These are phyloP conservation scores for Aspergillus pseudoviridinutans DNA, from an alignment of 2,329 filamentous ascomycete species.

Conservation along the genomic window DNA sequence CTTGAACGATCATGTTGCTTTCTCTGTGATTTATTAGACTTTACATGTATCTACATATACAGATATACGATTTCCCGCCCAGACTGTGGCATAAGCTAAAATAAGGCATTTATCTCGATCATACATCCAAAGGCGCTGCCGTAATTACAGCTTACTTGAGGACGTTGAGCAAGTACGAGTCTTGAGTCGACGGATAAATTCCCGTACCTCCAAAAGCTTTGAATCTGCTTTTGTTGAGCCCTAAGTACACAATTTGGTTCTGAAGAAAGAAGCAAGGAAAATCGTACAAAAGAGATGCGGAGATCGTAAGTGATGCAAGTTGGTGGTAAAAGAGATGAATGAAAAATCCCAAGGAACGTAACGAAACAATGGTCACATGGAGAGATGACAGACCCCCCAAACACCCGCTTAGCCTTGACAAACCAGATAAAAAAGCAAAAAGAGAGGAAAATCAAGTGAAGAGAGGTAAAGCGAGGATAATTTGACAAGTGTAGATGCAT, in stretches of 20 bases:
- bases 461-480: constrained; percentile 2
- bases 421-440: constrained; percentile 4
- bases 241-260: constrained; percentile 15
- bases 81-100: neutral
- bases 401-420: constrained; percentile 19
- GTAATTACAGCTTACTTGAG: neutral
- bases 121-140: neutral
- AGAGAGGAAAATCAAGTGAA: constrained; percentile 24
- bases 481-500: neutral
- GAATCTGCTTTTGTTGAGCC: constrained; percentile 1
- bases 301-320: neutral
- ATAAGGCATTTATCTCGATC: neutral
- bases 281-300: constrained; percentile 6
- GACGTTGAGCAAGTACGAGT: neutral
- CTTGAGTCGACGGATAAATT: neutral
- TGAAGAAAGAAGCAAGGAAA: constrained; percentile 3
- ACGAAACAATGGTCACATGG: constrained; percentile 11
- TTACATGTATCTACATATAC: neutral
- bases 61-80: neutral
- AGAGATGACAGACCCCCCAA: constrained; percentile 8
- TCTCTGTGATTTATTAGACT: neutral
- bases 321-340: neutral
- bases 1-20: neutral
- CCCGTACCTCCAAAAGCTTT: neutral
- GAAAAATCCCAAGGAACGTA: neutral